Evolutionary conservation across 2,329 filamentous ascomycete genomes (phyloP).

Genomic region (Pezicula neosporulosa): DNA sequence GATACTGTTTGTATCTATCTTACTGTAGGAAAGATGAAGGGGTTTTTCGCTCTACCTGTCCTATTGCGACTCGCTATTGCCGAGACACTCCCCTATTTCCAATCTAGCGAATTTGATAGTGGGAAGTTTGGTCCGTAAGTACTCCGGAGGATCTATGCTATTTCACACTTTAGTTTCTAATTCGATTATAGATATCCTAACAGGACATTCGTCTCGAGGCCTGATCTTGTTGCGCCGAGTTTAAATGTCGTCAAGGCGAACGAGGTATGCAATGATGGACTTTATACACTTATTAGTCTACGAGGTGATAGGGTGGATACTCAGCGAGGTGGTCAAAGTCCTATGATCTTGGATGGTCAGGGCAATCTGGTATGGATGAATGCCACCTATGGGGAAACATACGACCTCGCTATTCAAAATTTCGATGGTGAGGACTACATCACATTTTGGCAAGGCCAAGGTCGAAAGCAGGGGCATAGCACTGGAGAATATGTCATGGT

Average conservation of each 20-base stretch:
- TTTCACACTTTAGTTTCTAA: too few relatives aligned
- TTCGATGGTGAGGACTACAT: slow-evolving; percentile 41
- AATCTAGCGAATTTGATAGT: not conserved
- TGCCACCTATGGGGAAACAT: slow-evolving; percentile 6
- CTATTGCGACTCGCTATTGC: not conserved
- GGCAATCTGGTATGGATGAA: slow-evolving; percentile 16
- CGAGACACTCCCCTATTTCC: not conserved
- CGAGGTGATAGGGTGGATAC: slow-evolving; percentile 8
- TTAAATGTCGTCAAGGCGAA: not conserved
- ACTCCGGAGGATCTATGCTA: too few relatives aligned
- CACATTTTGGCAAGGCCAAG: slow-evolving; percentile 45
- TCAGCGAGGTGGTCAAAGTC: slow-evolving; percentile 7
- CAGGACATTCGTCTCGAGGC: not conserved
- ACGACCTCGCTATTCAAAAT: slow-evolving; percentile 24
- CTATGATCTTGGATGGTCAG: slow-evolving; percentile 12
- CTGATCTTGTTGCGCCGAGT: not conserved
- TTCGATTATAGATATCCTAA: too few relatives aligned
- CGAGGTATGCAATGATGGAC: slow-evolving; percentile 7
- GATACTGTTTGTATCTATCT: too few relatives aligned
- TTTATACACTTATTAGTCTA: slow-evolving; percentile 9
- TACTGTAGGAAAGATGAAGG: not conserved
- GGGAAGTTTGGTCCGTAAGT: not conserved
- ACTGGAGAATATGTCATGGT: not conserved
- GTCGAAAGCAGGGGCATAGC: slow-evolving; percentile 10
- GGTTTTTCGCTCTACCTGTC: not conserved